Evolutionary conservation across 148 eudicot genomes (phyloP).

Genomic region (Amaranthus palmeri): DNA sequence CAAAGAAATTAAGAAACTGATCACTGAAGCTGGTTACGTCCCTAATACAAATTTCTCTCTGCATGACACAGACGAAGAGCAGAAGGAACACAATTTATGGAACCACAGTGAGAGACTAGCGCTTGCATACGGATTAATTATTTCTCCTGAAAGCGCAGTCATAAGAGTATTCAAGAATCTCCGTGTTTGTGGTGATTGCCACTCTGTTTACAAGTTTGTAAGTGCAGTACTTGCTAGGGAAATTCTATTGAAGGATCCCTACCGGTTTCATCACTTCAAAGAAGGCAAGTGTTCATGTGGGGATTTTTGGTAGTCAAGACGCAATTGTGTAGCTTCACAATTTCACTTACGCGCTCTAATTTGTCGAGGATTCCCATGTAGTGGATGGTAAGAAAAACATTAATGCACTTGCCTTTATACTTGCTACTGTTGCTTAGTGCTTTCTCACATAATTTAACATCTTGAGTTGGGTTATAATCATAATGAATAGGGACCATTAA

Average conservation of each 20-base stretch:
- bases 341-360: not conserved
- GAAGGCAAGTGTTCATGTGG: slow-evolving; percentile 65
- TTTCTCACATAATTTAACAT: too few species aligned
- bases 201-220: slow-evolving; percentile 58
- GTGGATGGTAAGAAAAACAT: not conserved
- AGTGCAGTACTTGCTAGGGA: slow-evolving; percentile 41
- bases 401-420: not conserved
- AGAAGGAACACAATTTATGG: slow-evolving; percentile 63
- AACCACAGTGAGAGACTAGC: slow-evolving; percentile 74
- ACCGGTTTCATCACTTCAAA: slow-evolving; percentile 60
- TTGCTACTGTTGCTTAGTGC: not conserved
- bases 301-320: slow-evolving; percentile 56
- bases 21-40: slow-evolving; percentile 57
- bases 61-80: slow-evolving; percentile 81
- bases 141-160: slow-evolving; percentile 36
- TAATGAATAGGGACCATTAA: not conserved
- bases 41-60: slow-evolving; percentile 60
- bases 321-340: not conserved
- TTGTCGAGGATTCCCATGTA: not conserved
- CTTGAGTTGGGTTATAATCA: too few species aligned
- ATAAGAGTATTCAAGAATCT: slow-evolving; percentile 72
- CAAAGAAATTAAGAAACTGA: slow-evolving; percentile 44
- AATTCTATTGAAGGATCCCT: slow-evolving; percentile 56
- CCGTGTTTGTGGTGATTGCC: slow-evolving; percentile 74
- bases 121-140: slow-evolving; percentile 59